These are phyloP conservation scores for Misopates orontium DNA, from an alignment of 257 asterid genomes.

Conservation along the genomic window DNA sequence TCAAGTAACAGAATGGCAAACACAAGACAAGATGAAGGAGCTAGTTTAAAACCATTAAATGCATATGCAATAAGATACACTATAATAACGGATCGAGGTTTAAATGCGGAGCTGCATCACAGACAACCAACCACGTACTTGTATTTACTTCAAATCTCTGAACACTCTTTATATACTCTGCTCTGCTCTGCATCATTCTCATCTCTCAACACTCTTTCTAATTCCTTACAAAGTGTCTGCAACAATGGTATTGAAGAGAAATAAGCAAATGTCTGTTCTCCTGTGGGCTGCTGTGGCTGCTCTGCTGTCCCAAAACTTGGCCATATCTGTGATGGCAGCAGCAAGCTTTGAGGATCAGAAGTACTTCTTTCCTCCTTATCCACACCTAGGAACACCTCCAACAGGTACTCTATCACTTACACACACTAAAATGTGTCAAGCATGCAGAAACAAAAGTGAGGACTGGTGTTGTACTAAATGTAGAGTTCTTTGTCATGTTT, in stretches of 20 bases:
- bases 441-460: no score
- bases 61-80: conserved; percentile 8
- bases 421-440: no score
- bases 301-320: no score
- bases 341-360: conserved; percentile 55
- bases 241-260: conserved; percentile 38
- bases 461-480: no score
- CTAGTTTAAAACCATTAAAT: neutral
- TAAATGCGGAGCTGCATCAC: conserved; percentile 44
- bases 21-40: neutral
- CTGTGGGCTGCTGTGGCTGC: conserved; percentile 54
- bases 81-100: conserved; percentile 18
- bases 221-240: neutral
- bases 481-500: no score
- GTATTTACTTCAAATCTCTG: conserved; percentile 54
- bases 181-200: conserved; percentile 29
- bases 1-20: neutral
- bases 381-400: conserved; percentile 32
- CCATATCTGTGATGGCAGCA: no score
- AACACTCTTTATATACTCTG: conserved; percentile 42
- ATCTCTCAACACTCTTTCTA: conserved; percentile 23
- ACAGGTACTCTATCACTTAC: conserved; percentile 30
- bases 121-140: conserved; percentile 73
- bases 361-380: conserved; percentile 65
- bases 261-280: conserved; percentile 29